Evolutionary conservation across 2,329 filamentous ascomycete genomes (phyloP), one percentile per base, ranked within the genome.

Genomic region (Metarhizium humberi): DNA sequence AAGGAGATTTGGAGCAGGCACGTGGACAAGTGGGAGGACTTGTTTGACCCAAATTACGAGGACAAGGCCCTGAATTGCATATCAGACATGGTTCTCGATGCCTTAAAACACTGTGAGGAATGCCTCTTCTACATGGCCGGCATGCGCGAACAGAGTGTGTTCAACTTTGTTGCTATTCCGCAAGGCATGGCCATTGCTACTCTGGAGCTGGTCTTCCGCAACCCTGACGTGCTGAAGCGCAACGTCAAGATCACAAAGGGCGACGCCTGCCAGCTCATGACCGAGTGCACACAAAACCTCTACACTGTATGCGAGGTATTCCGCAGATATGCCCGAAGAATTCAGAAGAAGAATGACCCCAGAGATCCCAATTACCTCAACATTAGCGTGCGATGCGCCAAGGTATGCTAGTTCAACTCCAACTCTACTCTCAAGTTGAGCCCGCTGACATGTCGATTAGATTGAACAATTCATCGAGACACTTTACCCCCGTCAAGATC

Each of bases 171-270:
- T 50, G 92, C 92, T 55, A 99, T 99, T 60, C 94, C 94, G 2
- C 94, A 99, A 72, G 79, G 85, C 60, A 99, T 99, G 94, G 94
- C 92, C 53, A 96, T 99, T 69, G 92, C 94, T 8, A 97, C 92
- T 0, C 75, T 97, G 46, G 92, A 96, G 63, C 77, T 90, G 18
- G 88, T 92, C 64, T 99, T 97, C 82, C 87, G 88, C 65, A 99
- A 99, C 72, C 88, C 89, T 25, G 79, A 78, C 57, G 84, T 99
- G 56, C 95, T 96, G 68, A 74, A 92, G 68, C 84, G 81, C 60
- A 94, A 96, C 66, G 77, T 99, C 75, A 99, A 99, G 76, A 96
- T 99, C 72, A 92, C 89, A 56, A 97, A 96, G 76, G 94, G 94
- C 36, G 84, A 92, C 62, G 92, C 94, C 42, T 97, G 94, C 70